Evolutionary conservation across 192 early-diverging fungal genomes (phyloP).

Genomic region (Linnemannia elongata): DNA sequence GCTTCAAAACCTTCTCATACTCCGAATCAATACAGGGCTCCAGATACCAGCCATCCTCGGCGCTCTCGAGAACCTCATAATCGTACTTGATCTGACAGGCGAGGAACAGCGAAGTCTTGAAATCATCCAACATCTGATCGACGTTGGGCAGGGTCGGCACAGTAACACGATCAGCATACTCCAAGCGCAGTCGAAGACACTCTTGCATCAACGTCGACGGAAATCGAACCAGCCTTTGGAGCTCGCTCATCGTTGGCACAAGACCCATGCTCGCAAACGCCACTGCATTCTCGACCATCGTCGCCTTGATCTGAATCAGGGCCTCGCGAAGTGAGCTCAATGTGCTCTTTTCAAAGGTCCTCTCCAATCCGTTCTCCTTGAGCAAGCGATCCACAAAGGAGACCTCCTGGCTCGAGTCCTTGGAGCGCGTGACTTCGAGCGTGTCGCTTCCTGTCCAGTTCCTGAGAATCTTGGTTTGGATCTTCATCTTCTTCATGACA

Average conservation of each 20-base stretch:
- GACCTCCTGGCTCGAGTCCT: conserved; percentile 65
- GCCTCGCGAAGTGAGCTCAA: conserved; percentile 73
- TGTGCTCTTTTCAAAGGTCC: conserved; percentile 80
- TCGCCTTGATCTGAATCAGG: conserved; percentile 72
- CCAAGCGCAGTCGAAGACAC: conserved; percentile 80
- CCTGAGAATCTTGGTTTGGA: conserved; percentile 81
- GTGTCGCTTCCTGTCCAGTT: conserved; percentile 87
- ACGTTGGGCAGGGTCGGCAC: conserved; percentile 73
- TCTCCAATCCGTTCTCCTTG: conserved; percentile 84
- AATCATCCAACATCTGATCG: conserved; percentile 87
- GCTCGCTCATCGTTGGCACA: conserved; percentile 73
- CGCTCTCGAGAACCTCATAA: conserved; percentile 74
- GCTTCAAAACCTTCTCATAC: conserved; percentile 80
- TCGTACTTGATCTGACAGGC: conserved; percentile 81
- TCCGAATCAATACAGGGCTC: conserved; percentile 72
- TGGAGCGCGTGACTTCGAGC: conserved; percentile 69
- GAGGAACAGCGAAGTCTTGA: conserved; percentile 75
- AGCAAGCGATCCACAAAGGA: conserved; percentile 90
- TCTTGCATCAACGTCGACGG: conserved; percentile 87
- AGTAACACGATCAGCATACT: conserved; percentile 71
- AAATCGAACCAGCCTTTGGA: conserved; percentile 81
- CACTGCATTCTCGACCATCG: conserved; percentile 76
- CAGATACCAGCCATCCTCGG: conserved; percentile 75
- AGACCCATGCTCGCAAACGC: conserved; percentile 80
- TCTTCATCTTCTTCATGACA: conserved; percentile 75